Percentiles rank a stretch among this genome's conserved stretches.
Conservation (phyloP, 441 rosid species). For the Populus trichocarpa region DNA sequence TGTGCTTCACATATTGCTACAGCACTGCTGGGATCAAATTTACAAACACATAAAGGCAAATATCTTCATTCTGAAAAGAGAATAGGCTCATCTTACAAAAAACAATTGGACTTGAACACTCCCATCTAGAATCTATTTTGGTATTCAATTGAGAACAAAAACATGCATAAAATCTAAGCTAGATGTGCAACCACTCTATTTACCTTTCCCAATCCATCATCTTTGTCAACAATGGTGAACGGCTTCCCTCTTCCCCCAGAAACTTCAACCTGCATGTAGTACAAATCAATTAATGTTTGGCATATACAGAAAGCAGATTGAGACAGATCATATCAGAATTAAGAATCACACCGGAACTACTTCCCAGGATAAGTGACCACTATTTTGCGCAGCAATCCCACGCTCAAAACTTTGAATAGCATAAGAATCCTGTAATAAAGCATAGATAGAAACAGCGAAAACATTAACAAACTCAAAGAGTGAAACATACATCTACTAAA, state of each 20-base stretch:
- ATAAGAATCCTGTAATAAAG: constrained; percentile 63
- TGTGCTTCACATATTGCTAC: background rate
- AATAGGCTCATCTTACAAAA: background rate
- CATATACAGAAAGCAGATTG: constrained; percentile 11
- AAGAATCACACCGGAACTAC: constrained; percentile 56
- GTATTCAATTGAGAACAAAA: background rate
- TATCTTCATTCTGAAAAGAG: background rate
- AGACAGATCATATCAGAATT: constrained; percentile 13
- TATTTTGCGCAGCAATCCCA: constrained; percentile 65
- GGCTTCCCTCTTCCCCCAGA: constrained; percentile 72
- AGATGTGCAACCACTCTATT: background rate
- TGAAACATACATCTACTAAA: background rate
- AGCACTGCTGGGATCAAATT: background rate
- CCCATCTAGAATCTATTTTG: background rate
- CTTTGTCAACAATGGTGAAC: constrained; percentile 49
- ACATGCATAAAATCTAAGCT: background rate
- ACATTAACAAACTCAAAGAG: background rate
- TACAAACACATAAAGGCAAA: background rate
- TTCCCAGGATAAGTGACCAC: constrained; percentile 76
- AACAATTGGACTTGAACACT: background rate
- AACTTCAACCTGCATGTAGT: constrained; percentile 63
- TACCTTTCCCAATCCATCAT: constrained; percentile 89
- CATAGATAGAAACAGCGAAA: constrained; percentile 2
- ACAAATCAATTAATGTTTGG: constrained; percentile 17
- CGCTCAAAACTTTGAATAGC: constrained; percentile 81